Evolutionary conservation across 768 basidiomycete species (phyloP).

Genomic region (Antrodiella citrinella): DNA sequence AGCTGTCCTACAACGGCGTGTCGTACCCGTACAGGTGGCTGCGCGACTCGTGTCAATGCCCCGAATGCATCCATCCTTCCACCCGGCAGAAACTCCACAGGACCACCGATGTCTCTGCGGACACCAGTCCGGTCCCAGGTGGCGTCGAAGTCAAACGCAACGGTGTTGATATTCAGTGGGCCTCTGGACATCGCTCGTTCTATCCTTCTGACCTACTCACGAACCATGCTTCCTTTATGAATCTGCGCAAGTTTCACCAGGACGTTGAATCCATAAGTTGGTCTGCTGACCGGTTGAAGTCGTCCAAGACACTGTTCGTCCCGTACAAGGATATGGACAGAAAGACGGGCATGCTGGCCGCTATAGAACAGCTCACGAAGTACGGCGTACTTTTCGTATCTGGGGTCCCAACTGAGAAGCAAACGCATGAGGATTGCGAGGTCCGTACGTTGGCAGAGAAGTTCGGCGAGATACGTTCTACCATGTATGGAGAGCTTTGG

Average conservation of each 20-base stretch:
- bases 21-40: conserved; percentile 60
- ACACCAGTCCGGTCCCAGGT: conserved; percentile 34
- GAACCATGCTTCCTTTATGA: conserved; percentile 32
- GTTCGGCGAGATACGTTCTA: conserved; percentile 74
- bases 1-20: conserved; percentile 13
- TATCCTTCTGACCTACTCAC: conserved; percentile 43
- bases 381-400: conserved; percentile 71
- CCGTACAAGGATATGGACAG: conserved; percentile 43
- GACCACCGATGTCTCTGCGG: conserved; percentile 53
- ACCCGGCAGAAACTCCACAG: conserved; percentile 71
- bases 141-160: conserved; percentile 34
- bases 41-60: conserved; percentile 76
- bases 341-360: conserved; percentile 39
- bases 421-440: conserved; percentile 55
- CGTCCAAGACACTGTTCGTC: conserved; percentile 39
- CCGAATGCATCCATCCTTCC: conserved; percentile 65
- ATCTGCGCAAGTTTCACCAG: conserved; percentile 36
- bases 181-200: conserved; percentile 50
- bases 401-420: conserved; percentile 58
- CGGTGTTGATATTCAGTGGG: conserved; percentile 49
- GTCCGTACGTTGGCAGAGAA: conserved; percentile 51
- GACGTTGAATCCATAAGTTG: conserved; percentile 36
- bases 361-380: conserved; percentile 60
- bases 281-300: conserved; percentile 16
- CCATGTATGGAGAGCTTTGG: conserved; percentile 89